A percentile compares a stretch with the other conserved stretches of the same genome.
Evolutionary conservation across 129 eudicot species (phyloP).

Genomic region (Lactuca saligna): DNA sequence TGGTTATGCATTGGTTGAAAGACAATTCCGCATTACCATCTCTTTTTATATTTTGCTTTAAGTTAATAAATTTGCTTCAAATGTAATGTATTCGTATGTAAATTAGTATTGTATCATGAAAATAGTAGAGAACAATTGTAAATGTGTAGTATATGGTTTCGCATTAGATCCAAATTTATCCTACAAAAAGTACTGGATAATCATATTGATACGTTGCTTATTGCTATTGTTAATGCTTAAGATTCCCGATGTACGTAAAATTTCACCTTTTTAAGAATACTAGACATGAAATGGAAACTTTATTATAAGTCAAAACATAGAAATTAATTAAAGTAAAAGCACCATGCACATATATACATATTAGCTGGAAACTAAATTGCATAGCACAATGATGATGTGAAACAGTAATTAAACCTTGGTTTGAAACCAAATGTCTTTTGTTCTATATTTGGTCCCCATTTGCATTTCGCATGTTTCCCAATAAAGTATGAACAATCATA

Average conservation of each 20-base stretch:
- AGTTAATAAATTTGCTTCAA: no score
- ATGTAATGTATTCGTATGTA: no score
- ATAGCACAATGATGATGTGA: conserved; percentile 31
- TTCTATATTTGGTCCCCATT: conserved; percentile 27
- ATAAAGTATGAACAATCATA: conserved; percentile 17
- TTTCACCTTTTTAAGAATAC: conserved; percentile 17
- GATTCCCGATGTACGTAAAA: conserved; percentile 41
- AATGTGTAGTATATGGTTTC: no score
- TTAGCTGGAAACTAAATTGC: conserved; percentile 35
- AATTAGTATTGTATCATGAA: no score
- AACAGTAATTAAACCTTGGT: conserved; percentile 16
- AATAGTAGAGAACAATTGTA: no score
- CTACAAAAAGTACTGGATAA: conserved; percentile 23
- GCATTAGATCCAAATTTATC: no score
- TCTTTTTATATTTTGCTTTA: no score
- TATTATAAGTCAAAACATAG: conserved; percentile 28
- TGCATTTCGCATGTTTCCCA: conserved; percentile 25
- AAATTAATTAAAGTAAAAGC: conserved; percentile 17
- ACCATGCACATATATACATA: conserved; percentile 24
- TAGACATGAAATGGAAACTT: conserved; percentile 29
- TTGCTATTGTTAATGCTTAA: conserved; percentile 36
- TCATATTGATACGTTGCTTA: conserved; percentile 26
- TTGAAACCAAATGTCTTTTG: conserved; percentile 22
- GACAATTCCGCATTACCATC: no score
- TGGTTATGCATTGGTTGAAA: no score